Evolutionary conservation across 352 stramenopile species (phyloP).

Genomic region (Phytophthora ramorum): DNA sequence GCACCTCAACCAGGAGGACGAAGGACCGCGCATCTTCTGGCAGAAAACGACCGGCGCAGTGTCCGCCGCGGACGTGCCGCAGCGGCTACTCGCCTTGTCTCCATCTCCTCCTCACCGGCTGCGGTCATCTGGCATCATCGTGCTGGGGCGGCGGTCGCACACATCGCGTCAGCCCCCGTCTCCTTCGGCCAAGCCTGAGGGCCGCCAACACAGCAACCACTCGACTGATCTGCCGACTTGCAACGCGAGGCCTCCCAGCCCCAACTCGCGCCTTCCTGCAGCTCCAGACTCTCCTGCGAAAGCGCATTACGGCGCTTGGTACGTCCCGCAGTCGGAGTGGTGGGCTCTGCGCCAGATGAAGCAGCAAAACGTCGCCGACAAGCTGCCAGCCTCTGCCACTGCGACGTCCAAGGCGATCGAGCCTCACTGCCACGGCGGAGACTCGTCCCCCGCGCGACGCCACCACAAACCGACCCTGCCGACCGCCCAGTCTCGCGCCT

Average conservation of each 20-base stretch:
- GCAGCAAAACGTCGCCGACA: constrained; percentile 40
- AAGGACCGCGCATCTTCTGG: constrained; percentile 47
- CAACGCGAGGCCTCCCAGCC: neutral
- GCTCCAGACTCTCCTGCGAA: constrained; percentile 13
- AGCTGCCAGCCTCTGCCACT: constrained; percentile 19
- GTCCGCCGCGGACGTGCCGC: constrained; percentile 48
- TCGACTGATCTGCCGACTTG: too few relatives aligned
- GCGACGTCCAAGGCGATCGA: neutral
- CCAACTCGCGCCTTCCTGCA: constrained; percentile 2
- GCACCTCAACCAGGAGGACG: constrained; percentile 9
- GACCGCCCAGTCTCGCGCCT: too few relatives aligned
- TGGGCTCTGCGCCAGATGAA: constrained; percentile 52
- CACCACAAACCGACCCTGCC: constrained; percentile 44
- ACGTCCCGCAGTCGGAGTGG: constrained; percentile 61
- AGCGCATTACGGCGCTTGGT: constrained; percentile 63
- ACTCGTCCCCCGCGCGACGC: constrained; percentile 18
- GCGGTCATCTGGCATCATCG: constrained; percentile 11
- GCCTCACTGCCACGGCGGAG: constrained; percentile 33
- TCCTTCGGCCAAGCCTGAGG: constrained; percentile 4
- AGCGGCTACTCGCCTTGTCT: constrained; percentile 17
- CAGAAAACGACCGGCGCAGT: constrained; percentile 50
- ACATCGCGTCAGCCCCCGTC: constrained; percentile 1
- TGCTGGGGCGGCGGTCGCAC: constrained; percentile 21
- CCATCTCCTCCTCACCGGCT: constrained; percentile 17
- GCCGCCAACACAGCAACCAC: constrained; percentile 10